Evolutionary conservation across 108 stramenopile genomes (phyloP).

Genomic region (Nitzschia sp.): DNA sequence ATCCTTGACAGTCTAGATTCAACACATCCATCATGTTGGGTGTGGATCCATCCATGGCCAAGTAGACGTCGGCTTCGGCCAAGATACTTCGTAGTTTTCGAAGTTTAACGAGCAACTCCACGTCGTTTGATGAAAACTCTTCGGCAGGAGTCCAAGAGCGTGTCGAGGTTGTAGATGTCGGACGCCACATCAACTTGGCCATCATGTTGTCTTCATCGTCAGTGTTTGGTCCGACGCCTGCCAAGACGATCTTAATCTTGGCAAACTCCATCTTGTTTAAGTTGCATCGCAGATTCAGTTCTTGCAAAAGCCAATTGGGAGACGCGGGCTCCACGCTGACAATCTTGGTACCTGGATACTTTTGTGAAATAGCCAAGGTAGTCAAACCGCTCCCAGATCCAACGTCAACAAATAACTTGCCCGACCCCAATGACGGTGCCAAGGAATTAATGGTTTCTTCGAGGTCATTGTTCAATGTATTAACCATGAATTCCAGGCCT

Average conservation of each 20-base stretch:
- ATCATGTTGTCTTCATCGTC: slow-evolving; percentile 65
- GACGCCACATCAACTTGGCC: slow-evolving; percentile 78
- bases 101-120: slow-evolving; percentile 67
- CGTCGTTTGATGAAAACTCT: slow-evolving; percentile 39
- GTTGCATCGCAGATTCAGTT: slow-evolving; percentile 77
- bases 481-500: slow-evolving; percentile 58
- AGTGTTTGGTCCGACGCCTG: slow-evolving; percentile 73
- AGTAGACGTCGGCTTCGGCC: slow-evolving; percentile 55
- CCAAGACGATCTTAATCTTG: slow-evolving; percentile 48
- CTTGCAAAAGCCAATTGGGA: slow-evolving; percentile 80
- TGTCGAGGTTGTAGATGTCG: slow-evolving; percentile 62
- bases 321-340: slow-evolving; percentile 77
- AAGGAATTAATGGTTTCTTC: slow-evolving; percentile 48
- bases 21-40: slow-evolving; percentile 67
- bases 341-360: slow-evolving; percentile 70
- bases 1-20: slow-evolving; percentile 80
- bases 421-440: slow-evolving; percentile 50
- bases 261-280: slow-evolving; percentile 45
- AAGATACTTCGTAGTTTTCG: slow-evolving; percentile 60
- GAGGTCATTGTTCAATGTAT: slow-evolving; percentile 48
- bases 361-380: slow-evolving; percentile 50
- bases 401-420: slow-evolving; percentile 80
- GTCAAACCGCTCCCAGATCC: slow-evolving; percentile 75
- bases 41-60: not conserved
- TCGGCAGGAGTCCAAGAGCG: slow-evolving; percentile 68